phyloP scores from a whole-genome alignment of 148 eudicot species.

The Rhododendron ovatum region DNA sequence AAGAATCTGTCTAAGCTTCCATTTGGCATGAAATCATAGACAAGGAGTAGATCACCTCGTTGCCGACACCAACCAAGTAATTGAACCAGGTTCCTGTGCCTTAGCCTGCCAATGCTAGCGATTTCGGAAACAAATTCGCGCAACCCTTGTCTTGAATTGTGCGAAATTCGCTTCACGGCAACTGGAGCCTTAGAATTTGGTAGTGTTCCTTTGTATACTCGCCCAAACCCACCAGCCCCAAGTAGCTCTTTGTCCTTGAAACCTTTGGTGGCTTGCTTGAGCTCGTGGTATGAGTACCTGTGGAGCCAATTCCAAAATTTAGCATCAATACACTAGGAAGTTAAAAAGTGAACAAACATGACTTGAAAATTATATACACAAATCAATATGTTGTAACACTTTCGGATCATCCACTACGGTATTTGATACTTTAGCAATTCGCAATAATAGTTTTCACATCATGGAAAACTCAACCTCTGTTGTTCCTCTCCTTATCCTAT shows the following conservation, averaged over 20 bases:
- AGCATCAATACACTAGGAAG: background rate
- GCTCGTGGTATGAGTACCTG: conserved; percentile 26
- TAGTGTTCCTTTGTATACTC: conserved; percentile 38
- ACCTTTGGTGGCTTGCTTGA: conserved; percentile 40
- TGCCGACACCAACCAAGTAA: conserved; percentile 46
- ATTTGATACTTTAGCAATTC: background rate
- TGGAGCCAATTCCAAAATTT: background rate
- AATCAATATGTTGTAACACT: background rate
- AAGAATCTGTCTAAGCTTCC: conserved; percentile 54
- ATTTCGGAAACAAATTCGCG: conserved; percentile 45
- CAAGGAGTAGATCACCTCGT: conserved; percentile 40
- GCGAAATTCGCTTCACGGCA: conserved; percentile 40
- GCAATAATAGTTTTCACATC: background rate
- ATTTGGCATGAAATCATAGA: conserved; percentile 64
- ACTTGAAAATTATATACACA: background rate
- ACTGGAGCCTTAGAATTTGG: conserved; percentile 22
- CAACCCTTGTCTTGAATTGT: conserved; percentile 42
- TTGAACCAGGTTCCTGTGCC: conserved; percentile 43
- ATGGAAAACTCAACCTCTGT: background rate
- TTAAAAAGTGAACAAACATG: background rate
- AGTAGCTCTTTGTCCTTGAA: conserved; percentile 33
- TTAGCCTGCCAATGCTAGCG: conserved; percentile 34
- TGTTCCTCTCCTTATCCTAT: background rate
- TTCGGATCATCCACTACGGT: background rate
- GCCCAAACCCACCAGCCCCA: conserved; percentile 51